phyloP scores from a whole-genome alignment of 2,329 filamentous ascomycete species.

The Stemphylium lycopersici region DNA sequence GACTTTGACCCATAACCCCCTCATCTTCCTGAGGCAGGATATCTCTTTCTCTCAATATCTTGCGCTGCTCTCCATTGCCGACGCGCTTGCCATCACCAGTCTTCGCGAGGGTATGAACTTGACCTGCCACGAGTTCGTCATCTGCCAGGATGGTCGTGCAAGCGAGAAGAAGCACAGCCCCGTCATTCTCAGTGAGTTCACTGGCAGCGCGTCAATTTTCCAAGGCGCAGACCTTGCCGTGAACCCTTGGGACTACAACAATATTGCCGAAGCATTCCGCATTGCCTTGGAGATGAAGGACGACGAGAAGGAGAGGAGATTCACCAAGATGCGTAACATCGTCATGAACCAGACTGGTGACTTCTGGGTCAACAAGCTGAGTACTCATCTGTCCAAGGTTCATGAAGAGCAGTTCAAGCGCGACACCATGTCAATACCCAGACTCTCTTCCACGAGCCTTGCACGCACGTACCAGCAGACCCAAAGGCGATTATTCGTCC shows the following conservation, averaged over 20 bases:
- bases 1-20: conserved; percentile 86
- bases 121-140: conserved; percentile 91
- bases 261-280: conserved; percentile 85
- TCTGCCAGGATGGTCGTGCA: conserved; percentile 84
- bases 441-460: conserved; percentile 73
- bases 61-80: conserved; percentile 86
- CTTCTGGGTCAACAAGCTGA: conserved; percentile 83
- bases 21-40: conserved; percentile 94
- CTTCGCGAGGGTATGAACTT: conserved; percentile 97
- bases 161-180: conserved; percentile 81
- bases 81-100: conserved; percentile 92
- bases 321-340: conserved; percentile 73
- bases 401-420: conserved; percentile 85
- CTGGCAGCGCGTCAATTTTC: conserved; percentile 87
- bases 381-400: conserved; percentile 71
- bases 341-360: conserved; percentile 83
- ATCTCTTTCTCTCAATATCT: conserved; percentile 92
- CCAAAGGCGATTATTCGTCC: conserved; percentile 77
- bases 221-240: conserved; percentile 79
- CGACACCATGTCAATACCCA: conserved; percentile 84
- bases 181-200: conserved; percentile 93
- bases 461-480: conserved; percentile 69
- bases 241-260: conserved; percentile 94
- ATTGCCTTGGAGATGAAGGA: conserved; percentile 79
- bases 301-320: conserved; percentile 75